Percentiles rank a stretch among this genome's conserved stretches.
Conservation (phyloP, 2,329 filamentous ascomycete species). For the Microdochium trichocladiopsis region DNA sequence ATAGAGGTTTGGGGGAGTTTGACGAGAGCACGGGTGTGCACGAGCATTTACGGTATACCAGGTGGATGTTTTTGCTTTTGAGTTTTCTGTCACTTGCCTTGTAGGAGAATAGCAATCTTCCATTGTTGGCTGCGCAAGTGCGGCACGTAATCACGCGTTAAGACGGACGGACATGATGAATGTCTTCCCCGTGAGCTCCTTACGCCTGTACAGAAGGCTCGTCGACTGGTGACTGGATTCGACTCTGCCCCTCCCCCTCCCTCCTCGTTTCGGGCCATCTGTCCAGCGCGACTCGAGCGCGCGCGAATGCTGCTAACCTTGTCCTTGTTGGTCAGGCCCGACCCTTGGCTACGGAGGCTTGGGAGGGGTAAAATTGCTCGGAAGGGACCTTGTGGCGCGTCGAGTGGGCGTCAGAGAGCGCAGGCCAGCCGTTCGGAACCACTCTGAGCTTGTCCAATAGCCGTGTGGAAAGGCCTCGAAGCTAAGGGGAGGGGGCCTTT, state of each 20-base stretch:
- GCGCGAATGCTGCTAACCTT: neutral
- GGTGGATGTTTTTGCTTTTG: neutral
- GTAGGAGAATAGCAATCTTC: neutral
- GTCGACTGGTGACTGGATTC: too few species aligned
- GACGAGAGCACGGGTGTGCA: neutral
- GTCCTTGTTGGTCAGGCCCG: neutral
- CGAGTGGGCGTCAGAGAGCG: neutral
- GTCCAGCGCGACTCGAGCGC: neutral
- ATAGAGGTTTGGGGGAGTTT: neutral
- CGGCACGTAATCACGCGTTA: neutral
- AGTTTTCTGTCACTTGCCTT: neutral
- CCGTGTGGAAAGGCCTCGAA: neutral
- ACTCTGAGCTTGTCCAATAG: neutral
- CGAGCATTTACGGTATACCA: neutral
- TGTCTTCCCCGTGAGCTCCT: neutral
- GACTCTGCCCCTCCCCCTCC: neutral
- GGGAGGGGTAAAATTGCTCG: neutral
- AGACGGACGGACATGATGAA: neutral
- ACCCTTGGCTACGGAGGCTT: neutral
- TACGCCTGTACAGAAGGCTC: too few species aligned
- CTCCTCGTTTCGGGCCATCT: neutral
- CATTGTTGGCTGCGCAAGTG: neutral
- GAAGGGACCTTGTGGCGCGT: neutral
- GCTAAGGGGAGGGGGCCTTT: neutral
- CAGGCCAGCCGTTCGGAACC: neutral